A percentile compares a stretch with the other conserved stretches of the same genome.
phyloP scores from a whole-genome alignment of 2,329 filamentous ascomycete genomes.

The Polytolypa hystricis region DNA sequence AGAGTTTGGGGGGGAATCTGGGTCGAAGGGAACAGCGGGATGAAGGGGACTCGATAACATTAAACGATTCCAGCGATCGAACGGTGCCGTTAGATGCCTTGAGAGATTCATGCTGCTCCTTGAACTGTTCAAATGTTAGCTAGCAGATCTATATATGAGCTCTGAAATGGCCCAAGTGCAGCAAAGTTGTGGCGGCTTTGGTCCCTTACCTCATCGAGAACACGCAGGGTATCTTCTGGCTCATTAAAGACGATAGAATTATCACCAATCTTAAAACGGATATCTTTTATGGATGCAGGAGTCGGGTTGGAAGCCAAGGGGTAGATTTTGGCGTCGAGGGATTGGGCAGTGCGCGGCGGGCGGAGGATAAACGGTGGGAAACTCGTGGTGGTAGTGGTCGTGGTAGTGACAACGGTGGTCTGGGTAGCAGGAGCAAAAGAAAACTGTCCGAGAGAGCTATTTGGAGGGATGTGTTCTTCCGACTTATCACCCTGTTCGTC shows the following conservation, averaged over 20 bases:
- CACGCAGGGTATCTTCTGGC: conserved; percentile 45
- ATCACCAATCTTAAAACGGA: conserved; percentile 61
- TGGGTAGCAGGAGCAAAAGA: conserved; percentile 53
- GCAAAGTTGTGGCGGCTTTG: conserved; percentile 10
- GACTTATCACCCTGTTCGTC: conserved; percentile 3
- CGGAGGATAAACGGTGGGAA: conserved; percentile 78
- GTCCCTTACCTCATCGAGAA: conserved; percentile 42
- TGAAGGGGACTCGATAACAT: conserved; percentile 10
- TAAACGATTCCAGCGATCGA: conserved; percentile 34
- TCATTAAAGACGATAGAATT: conserved; percentile 52
- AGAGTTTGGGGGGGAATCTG: not conserved
- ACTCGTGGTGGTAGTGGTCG: conserved; percentile 70
- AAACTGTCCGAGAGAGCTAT: conserved; percentile 45
- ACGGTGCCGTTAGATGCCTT: conserved; percentile 38
- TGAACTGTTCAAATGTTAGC: conserved; percentile 30
- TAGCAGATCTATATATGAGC: no score
- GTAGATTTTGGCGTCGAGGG: conserved; percentile 79
- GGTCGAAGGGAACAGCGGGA: no score
- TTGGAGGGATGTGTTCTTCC: conserved; percentile 15
- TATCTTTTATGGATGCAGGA: conserved; percentile 63
- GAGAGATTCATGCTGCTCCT: conserved; percentile 34
- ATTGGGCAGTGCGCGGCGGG: conserved; percentile 56
- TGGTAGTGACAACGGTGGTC: conserved; percentile 70
- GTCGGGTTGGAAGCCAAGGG: conserved; percentile 76
- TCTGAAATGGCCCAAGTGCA: conserved; percentile 6